phyloP scores from a whole-genome alignment of 768 basidiomycete species.

The Pisolithus marmoratus region DNA sequence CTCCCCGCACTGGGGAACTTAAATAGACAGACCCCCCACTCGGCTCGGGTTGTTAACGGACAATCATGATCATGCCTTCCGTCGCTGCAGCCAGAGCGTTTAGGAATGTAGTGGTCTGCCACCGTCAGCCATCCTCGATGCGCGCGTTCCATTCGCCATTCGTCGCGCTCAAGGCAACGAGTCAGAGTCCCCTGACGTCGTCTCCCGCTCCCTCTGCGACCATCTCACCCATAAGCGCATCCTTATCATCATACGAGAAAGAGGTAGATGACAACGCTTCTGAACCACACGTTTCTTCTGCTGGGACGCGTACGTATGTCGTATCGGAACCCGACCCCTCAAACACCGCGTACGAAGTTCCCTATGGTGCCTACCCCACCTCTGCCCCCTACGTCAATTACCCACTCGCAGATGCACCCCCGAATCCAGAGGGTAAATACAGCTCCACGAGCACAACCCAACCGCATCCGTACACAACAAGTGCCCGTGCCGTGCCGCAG shows the following conservation, averaged over 20 bases:
- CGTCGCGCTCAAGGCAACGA: conserved; percentile 41
- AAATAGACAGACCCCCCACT: too few species aligned
- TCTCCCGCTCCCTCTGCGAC: conserved; percentile 25
- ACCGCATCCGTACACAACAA: conserved; percentile 41
- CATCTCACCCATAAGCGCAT: conserved; percentile 13
- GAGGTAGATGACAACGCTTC: conserved; percentile 42
- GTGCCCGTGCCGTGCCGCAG: conserved; percentile 30
- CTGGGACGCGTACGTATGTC: conserved; percentile 59
- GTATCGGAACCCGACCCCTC: conserved; percentile 68
- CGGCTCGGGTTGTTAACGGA: not conserved
- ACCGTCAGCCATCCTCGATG: not conserved
- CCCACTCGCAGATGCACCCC: conserved; percentile 33
- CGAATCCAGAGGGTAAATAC: conserved; percentile 31
- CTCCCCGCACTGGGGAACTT: too few species aligned
- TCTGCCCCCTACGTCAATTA: conserved; percentile 43
- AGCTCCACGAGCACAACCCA: conserved; percentile 35
- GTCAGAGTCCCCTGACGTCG: conserved; percentile 27
- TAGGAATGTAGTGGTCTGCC: not conserved
- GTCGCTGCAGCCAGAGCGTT: not conserved
- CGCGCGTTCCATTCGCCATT: conserved; percentile 68
- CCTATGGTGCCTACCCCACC: conserved; percentile 60
- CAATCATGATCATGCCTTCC: not conserved
- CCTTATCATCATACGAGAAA: conserved; percentile 50
- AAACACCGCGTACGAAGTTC: conserved; percentile 60
- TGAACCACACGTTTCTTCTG: conserved; percentile 40